Base-by-base conservation (phyloP, 2,329 filamentous ascomycete species). In the Ophiobolus disseminans region DNA sequence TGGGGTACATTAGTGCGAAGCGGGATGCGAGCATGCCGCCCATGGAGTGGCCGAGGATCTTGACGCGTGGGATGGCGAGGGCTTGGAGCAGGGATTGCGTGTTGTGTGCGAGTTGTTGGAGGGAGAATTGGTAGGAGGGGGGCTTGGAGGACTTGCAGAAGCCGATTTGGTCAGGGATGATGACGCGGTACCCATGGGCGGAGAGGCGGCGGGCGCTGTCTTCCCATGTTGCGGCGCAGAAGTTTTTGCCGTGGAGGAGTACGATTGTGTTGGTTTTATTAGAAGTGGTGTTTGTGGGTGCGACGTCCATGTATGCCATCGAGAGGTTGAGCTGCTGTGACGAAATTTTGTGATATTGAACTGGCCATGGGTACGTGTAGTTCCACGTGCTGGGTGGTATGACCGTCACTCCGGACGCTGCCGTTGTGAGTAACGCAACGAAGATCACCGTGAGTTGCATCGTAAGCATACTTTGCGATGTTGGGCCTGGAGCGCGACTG, bases 91-190 rank as follows among this genome's bases (percentile, higher is more conserved):
- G 68, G n/a, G 68, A 70, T 31, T 75, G 71, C 10, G 79, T 82
- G 69, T 83, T 83, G 55, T 72, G 70, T 1, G 78, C 76, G 5
- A 83, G 68, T 62, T 82, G 80, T 23, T 78, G 74, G 6, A 83
- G 70, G 20, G 74, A 80, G 69, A 80, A 82, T 60, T 83, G 80
- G 62, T 83, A 83, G 10, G 60, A 58, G 1, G 61, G 58, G 0
- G 80, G 78, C 65, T 83, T 83, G 20, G 76, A 75, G 7, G 80
- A 82, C 65, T 83, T 83, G 76, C 81, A 84, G 69, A 82, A 84
- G 49, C 81, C 81, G 37, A 84, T 68, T 53, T 83, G 80, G 54
- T 84, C 81, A 0, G 80, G 78, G 2, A 80, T 68, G 40, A 83
- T 76, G 41, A 83, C 78, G 30, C 81, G 78, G 55, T 80, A 82